Base-by-base conservation (phyloP, 192 early-diverging fungal species). In the Umbelopsis vinacea region DNA sequence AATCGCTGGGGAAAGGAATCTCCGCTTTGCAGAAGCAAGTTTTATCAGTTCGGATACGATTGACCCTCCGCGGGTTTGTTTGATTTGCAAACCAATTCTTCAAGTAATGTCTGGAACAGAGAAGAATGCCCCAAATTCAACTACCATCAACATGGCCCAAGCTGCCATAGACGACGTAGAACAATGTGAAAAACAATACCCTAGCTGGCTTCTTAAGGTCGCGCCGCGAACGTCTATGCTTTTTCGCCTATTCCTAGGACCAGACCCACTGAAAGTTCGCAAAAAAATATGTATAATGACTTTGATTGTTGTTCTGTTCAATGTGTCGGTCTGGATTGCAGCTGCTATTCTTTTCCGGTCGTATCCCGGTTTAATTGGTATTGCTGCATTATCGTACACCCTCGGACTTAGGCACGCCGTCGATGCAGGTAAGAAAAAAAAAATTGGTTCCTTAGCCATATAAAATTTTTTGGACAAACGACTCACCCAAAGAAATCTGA, bases 361-460 rank as follows among this genome's bases (percentile, higher is more conserved):
- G 5, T 84, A 81, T 52, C 84, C 86, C 11, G 72, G 70, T 8
- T 69, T 85, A 6, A 21, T 87, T 12, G 84, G 82, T 9, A 76
- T 82, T 15, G 83, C 79, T 54, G 72, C 76, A 0, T 46, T 87
- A 12, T 84, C 84, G 23, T 87, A 84, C 53, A 81, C 79, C 5
- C 77, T 87, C 2, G 86, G 86, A 43, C 79, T 87, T 54, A 78
- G 87, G 33, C 87, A 88, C 66, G 87, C 85, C n/a, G 79, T 88
- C 12, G 85, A 88, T 69, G 87, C 85, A 9, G 79, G 78, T 75
- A 75, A 70, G 40, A 17, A 26, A 57, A 4, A 57, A 4, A 26
- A 3, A 15, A 63, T 63, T 63, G 19, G 7, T 38, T 12, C 6
- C 40, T 43, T 43, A 43, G 57, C 24, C 23, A 6, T 38, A 26